Base-by-base conservation (phyloP, 78 protist genomes). In the Reticulomyxa filosa region DNA sequence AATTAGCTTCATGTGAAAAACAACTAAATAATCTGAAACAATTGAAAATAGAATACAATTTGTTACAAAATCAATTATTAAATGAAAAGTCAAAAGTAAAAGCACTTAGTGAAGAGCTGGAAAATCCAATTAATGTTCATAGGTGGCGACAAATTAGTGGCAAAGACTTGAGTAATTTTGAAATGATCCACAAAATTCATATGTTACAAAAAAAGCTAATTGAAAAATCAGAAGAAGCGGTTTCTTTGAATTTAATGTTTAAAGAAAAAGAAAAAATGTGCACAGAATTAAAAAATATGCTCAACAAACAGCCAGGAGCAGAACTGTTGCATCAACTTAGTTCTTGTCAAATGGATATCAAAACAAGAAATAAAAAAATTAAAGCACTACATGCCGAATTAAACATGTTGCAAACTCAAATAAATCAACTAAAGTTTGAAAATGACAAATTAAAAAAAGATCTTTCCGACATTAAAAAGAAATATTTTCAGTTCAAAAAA, bases 81-180 rank as follows among this genome's bases (percentile, higher is more conserved):
- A 75, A 42, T 20, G 90, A 89, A 76, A 65, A 78, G 11, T 67
- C 71, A 38, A 81, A 79, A 46, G 73, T 56, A 38, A 52, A 73
- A 51, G 86, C 84, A 0, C 81, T 83, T 27, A 34, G 76, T 2
- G 91, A 83, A 71, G 95, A 89, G 75, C 74, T 85, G 11, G 86
- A 83, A 70, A 81, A 78, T 53, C 95, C 92, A 17, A 64, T 78
- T 82, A 89, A 89, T 63, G 78, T 78, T 7, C 92, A 81, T 73
- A 57, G 95, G 4, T 67, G 72, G 72, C 56, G 72, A 37, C 37
- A 67, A 50, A 32, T 67, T 30, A 61, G 33, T 36, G 70, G 72
- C 35, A 39, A 50, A 20, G 72, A 67, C 7, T 63, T 63, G 2
- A 51, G 30, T 0, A 30, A 37, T 4, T 67, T 13, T 26, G 90